Conservation (phyloP, 2,329 filamentous ascomycete genomes). For the Aspergillus quadricinctus region DNA sequence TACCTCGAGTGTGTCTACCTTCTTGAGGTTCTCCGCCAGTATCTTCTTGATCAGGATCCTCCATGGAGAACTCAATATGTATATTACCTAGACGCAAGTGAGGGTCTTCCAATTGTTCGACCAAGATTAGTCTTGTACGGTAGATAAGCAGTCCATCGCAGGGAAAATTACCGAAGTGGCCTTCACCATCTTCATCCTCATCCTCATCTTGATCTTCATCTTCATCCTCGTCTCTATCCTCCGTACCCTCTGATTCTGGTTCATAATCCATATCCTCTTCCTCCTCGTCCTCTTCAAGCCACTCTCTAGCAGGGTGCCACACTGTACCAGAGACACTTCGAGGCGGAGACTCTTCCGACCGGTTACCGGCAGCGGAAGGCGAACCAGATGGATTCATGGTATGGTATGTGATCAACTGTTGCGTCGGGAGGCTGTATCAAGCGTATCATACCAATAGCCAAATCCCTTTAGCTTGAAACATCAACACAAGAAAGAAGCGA, state of each 20-base stretch:
- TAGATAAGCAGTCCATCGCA: neutral
- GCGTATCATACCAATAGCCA: slow-evolving; percentile 4
- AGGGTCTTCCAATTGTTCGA: slow-evolving; percentile 8
- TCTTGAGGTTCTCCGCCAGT: slow-evolving; percentile 9
- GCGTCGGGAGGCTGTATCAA: slow-evolving; percentile 4
- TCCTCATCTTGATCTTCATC: slow-evolving; percentile 35
- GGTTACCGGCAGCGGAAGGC: slow-evolving; percentile 21
- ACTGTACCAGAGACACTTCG: slow-evolving; percentile 20
- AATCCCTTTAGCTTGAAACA: neutral
- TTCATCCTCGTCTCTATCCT: slow-evolving; percentile 32
- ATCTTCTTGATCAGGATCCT: slow-evolving; percentile 16
- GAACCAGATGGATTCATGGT: slow-evolving; percentile 27
- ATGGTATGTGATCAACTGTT: slow-evolving; percentile 5
- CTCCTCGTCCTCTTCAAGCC: slow-evolving; percentile 35
- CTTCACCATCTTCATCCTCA: slow-evolving; percentile 31
- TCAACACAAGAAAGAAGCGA: neutral
- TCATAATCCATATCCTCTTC: slow-evolving; percentile 52
- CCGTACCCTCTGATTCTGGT: slow-evolving; percentile 36
- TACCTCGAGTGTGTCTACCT: slow-evolving; percentile 22
- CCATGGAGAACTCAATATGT: slow-evolving; percentile 27
- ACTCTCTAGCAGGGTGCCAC: slow-evolving; percentile 37
- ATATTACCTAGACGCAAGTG: slow-evolving; percentile 21
- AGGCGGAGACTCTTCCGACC: slow-evolving; percentile 10
- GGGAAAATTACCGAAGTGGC: slow-evolving; percentile 12
- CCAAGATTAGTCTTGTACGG: neutral